Evolutionary conservation across 2,329 filamentous ascomycete genomes (phyloP), one percentile per base, ranked within the genome.

Genomic region (Thermomyces lanuginosus): DNA sequence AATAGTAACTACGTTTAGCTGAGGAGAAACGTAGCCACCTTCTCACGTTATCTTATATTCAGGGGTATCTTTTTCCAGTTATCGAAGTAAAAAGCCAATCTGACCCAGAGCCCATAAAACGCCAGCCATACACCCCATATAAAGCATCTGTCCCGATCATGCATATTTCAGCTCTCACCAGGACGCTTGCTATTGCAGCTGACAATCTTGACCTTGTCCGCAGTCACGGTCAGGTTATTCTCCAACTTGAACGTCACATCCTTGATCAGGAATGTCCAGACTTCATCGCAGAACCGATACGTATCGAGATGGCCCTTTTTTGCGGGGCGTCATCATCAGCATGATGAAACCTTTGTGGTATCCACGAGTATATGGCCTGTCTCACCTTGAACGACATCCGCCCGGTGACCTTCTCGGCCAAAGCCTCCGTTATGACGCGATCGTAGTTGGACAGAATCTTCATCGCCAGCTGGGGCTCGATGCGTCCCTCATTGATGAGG

Each of bases 161-260:
- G 16, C 14, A 19, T 12, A 13, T 11, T 12, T 39, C 38, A 57
- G 22, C 32, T 46, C 48, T 76, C 70, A 6, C 70, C 71, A 26
- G 71, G 72, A 36, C 71, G 67, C 65, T 93, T 93, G 40, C 84
- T 84, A 48, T 91, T 92, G 58, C 86, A 95, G 57, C 81, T 91
- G 26, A 98, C 89, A 41, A 98, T 98, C 72, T 95, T 95, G 56
- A 98, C 80, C 53, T 83, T 86, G 49, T 93, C 86, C 11, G 84
- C 83, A 19, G 69, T 61, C 8, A 95, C 72, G 1, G 70, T 69
- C 34, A 73, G 69, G 30, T 69, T 71, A 40, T 77, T 81, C 43
- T 95, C 86, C 61, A 95, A 76, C 61, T 98, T 98, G 63, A 98
- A 95, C n/a, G 76, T 83, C 30, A 95, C 84, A 40, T 95, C 89